Base-by-base conservation (phyloP, 2,329 filamentous ascomycete genomes). In the Aspergillus fijiensis region DNA sequence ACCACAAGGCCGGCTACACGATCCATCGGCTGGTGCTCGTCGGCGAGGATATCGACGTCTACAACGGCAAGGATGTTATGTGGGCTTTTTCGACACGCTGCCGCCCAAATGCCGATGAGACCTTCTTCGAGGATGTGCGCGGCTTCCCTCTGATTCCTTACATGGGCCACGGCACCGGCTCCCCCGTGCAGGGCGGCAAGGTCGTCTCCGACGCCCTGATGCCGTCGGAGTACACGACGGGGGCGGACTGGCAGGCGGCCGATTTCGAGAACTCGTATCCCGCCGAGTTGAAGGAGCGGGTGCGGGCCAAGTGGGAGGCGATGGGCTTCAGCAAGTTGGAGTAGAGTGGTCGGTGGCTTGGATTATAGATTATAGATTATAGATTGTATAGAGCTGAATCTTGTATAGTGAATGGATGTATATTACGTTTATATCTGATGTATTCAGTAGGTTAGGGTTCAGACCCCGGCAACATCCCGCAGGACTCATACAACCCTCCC, bases 61-160 rank as follows among this genome's bases (percentile, higher is more conserved):
- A 31, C 5, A 35, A 52, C 10, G 35, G 21, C 35, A 35, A 35
- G 33, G 29, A 52, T 6, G 29, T 52, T 1, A 21, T 52, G 51
- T 52, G 51, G 51, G 51, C 51, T n/a, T 16, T 52, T 19, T 31
- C 51, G 16, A 52, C 51, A 16, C 33, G 51, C 29, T 52, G 33
- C 19, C 51, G 51, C 5, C 51, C 51, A 19, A 21, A 23, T n/a
- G 51, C 51, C 2, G 51, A 52, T 42, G 51, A 52, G 31, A n/a
- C 35, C 5, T 19, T 52, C 11, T 52, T 52, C 16, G 51, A 39
- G 9, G 51, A 52, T 2, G 51, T 23, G n/a, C 7, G 33, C 2
- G 51, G 51, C 10, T 27, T 52, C n/a, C 51, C 51, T 7, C 21
- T 52, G 33, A 25, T 52, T 21, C 51, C 51, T 19, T 52, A 52